phyloP scores from a whole-genome alignment of 164 flowering plant species.

The Hamamelis virginiana region DNA sequence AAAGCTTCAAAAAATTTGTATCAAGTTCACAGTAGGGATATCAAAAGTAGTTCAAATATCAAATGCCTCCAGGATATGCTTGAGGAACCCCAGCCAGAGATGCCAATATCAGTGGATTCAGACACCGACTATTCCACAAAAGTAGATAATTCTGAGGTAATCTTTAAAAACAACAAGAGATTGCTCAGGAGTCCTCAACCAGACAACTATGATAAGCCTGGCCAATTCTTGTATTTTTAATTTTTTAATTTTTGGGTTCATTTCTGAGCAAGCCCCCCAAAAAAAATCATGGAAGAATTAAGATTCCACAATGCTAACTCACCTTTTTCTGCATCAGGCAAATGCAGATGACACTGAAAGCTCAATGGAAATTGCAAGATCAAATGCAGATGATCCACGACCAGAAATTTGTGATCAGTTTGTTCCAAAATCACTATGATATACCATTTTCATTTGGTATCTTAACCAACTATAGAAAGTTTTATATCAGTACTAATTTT shows the following conservation, averaged over 20 bases:
- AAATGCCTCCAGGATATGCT: constrained; percentile 55
- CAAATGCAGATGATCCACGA: constrained; percentile 15
- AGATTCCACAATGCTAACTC: not conserved
- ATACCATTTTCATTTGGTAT: not conserved
- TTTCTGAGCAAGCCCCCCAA: not conserved
- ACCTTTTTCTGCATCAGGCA: constrained; percentile 31
- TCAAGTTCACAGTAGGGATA: constrained; percentile 2
- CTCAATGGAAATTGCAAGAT: constrained; percentile 9
- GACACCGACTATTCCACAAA: not conserved
- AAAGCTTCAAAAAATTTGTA: constrained; percentile 13
- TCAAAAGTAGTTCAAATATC: constrained; percentile 13
- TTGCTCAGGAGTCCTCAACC: not conserved
- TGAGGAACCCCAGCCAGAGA: constrained; percentile 45
- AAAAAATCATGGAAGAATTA: not conserved
- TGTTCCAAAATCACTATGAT: constrained; percentile 10
- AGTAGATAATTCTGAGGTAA: constrained; percentile 41
- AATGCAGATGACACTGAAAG: constrained; percentile 18
- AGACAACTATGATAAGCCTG: too few relatives aligned
- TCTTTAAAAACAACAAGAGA: not conserved
- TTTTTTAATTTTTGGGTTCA: not conserved
- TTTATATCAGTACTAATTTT: not conserved
- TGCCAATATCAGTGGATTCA: constrained; percentile 27
- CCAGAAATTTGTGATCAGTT: constrained; percentile 32
- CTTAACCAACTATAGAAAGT: not conserved
- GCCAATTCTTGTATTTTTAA: too few relatives aligned